Percentiles rank a stretch among this genome's conserved stretches.
These are phyloP conservation scores for Chlorella ohadii DNA, from an alignment of 139 green algal genomes.

Conservation along the genomic window DNA sequence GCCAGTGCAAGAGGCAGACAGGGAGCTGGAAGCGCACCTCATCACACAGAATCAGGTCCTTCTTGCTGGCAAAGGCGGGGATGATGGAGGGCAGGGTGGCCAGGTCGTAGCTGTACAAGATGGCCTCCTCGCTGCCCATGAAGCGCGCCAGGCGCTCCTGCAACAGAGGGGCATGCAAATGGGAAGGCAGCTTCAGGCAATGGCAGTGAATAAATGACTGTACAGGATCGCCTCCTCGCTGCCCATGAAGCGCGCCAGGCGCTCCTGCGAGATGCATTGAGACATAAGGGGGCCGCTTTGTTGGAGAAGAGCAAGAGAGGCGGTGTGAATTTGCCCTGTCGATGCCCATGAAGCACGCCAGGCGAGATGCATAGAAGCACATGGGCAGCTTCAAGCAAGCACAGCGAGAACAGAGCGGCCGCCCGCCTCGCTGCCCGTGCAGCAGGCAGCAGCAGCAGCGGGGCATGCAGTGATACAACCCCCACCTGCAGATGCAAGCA, in stretches of 20 bases:
- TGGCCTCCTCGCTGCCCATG: conserved; percentile 85
- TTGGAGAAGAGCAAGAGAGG: too few relatives aligned
- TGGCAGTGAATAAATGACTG: not conserved
- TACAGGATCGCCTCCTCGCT: not conserved
- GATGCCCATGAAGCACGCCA: too few relatives aligned
- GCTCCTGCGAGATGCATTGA: too few relatives aligned
- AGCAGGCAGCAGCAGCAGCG: too few relatives aligned
- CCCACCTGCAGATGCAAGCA: too few relatives aligned
- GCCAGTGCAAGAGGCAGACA: not conserved
- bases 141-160: conserved; percentile 79
- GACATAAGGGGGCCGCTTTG: too few relatives aligned
- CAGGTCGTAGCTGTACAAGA: conserved; percentile 97
- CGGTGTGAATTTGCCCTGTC: too few relatives aligned
- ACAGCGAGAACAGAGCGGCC: too few relatives aligned
- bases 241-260: not conserved
- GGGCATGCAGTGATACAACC: too few relatives aligned
- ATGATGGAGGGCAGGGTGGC: conserved; percentile 91
- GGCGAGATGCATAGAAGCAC: too few relatives aligned
- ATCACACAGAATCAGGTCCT: conserved; percentile 91
- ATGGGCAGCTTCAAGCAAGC: too few relatives aligned
- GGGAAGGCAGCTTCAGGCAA: not conserved
- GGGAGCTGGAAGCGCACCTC: conserved; percentile 50
- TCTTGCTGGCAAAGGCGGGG: conserved; percentile 91
- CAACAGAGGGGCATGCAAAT: not conserved
- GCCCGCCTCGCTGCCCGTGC: too few relatives aligned